Percentiles rank a stretch among this genome's conserved stretches.
These are phyloP conservation scores for Claviceps sp. DNA, from an alignment of 2,329 filamentous ascomycete genomes.

Conservation along the genomic window DNA sequence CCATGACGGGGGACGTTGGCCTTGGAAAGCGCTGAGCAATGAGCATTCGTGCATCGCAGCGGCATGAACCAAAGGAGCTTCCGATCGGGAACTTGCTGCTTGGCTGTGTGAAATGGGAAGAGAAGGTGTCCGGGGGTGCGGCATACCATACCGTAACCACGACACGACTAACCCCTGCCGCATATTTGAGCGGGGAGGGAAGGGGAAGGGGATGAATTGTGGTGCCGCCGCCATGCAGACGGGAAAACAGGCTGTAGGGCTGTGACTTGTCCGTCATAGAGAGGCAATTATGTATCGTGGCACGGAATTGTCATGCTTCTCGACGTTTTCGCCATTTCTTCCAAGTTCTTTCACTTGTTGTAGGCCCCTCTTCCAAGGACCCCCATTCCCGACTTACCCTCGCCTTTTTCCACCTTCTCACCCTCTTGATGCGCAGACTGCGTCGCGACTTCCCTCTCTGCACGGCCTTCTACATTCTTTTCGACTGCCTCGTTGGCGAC, in stretches of 20 bases:
- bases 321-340: not conserved
- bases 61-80: no score
- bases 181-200: not conserved
- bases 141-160: not conserved
- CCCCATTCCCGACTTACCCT: not conserved
- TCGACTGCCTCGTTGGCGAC: constrained; percentile 3
- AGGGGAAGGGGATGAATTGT: not conserved
- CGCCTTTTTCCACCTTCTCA: not conserved
- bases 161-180: constrained; percentile 1
- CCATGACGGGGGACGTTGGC: not conserved
- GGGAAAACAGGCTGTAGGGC: not conserved
- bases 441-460: constrained; percentile 6
- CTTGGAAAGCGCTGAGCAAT: no score
- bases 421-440: not conserved
- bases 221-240: constrained; percentile 1
- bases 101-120: no score
- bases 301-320: not conserved
- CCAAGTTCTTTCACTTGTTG: not conserved
- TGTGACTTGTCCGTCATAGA: not conserved
- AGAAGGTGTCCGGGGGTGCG: not conserved
- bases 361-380: no score
- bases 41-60: no score
- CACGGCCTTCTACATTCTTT: not conserved
- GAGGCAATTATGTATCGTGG: not conserved
- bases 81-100: not conserved